Conservation (phyloP, 192 early-diverging fungal species). For the Coemansia sp. region DNA sequence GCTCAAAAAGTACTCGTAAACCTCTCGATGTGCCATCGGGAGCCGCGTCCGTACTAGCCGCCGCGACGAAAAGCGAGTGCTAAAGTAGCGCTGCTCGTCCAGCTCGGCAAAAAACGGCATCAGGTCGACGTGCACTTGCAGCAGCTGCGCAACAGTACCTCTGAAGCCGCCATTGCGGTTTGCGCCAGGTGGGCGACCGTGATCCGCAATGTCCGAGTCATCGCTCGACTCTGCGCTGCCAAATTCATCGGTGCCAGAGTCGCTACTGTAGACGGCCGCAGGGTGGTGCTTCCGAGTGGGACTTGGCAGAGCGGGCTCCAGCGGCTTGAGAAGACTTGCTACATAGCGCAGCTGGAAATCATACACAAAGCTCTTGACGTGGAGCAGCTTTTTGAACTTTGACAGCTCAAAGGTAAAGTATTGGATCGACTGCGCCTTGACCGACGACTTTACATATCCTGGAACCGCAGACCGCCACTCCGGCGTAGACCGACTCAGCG, state of each 20-base stretch:
- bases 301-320: neutral
- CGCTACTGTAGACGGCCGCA: constrained; percentile 29
- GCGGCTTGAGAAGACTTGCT: constrained; percentile 25
- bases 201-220: constrained; percentile 2
- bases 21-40: constrained; percentile 37
- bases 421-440: constrained; percentile 44
- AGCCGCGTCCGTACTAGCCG: constrained; percentile 37
- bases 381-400: constrained; percentile 54
- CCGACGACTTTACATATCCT: constrained; percentile 40
- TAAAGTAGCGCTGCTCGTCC: constrained; percentile 51
- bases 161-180: neutral
- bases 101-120: constrained; percentile 30
- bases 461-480: constrained; percentile 52
- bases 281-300: neutral
- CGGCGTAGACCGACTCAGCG: constrained; percentile 42
- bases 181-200: neutral
- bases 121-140: constrained; percentile 48
- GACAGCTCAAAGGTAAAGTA: constrained; percentile 50
- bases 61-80: constrained; percentile 51
- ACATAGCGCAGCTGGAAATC: constrained; percentile 57
- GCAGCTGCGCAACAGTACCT: constrained; percentile 33
- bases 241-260: constrained; percentile 15
- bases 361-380: constrained; percentile 51
- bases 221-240: constrained; percentile 15
- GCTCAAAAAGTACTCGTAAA: constrained; percentile 48